Evolutionary conservation across 441 rosid species (phyloP).

Genomic region (Dalechampia spathulata): DNA sequence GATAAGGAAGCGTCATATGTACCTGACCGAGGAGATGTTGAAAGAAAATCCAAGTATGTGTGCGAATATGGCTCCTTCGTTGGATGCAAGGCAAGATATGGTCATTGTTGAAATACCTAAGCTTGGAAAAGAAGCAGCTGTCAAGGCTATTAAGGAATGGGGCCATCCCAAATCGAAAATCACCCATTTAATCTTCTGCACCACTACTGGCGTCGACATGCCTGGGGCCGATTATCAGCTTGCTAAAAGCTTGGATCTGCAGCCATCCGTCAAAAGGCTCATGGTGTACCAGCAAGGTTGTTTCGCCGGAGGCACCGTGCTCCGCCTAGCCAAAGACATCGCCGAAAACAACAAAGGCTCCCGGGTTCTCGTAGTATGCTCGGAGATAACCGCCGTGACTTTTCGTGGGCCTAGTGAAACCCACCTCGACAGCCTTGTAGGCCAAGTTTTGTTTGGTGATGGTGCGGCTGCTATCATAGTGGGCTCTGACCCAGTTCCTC

Average conservation of each 20-base stretch:
- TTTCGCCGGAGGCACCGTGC: conserved; percentile 32
- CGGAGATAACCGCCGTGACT: conserved; percentile 27
- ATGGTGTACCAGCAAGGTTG: conserved; percentile 52
- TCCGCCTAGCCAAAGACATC: conserved; percentile 39
- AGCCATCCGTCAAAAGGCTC: conserved; percentile 35
- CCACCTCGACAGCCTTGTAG: conserved; percentile 35
- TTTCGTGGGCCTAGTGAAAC: conserved; percentile 41
- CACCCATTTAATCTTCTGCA: conserved; percentile 45
- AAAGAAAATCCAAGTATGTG: conserved; percentile 29
- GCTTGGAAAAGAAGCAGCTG: conserved; percentile 39
- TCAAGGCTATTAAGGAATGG: conserved; percentile 41
- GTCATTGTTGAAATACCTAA: conserved; percentile 32
- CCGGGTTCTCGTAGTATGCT: conserved; percentile 32
- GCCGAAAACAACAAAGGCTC: conserved; percentile 47
- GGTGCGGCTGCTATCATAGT: conserved; percentile 38
- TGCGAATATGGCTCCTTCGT: conserved; percentile 32
- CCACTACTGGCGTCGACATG: conserved; percentile 40
- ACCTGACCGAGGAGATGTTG: conserved; percentile 33
- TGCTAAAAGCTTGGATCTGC: conserved; percentile 37
- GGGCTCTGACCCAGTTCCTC: conserved; percentile 25
- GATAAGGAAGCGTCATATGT: conserved; percentile 38
- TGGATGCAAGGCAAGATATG: conserved; percentile 44
- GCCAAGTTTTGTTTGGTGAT: conserved; percentile 40
- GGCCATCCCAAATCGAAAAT: conserved; percentile 45
- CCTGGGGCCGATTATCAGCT: conserved; percentile 43